Evolutionary conservation across 208 protist species (phyloP), one percentile per base, ranked within the genome.

Genomic region (Wallacemonas sp.): DNA sequence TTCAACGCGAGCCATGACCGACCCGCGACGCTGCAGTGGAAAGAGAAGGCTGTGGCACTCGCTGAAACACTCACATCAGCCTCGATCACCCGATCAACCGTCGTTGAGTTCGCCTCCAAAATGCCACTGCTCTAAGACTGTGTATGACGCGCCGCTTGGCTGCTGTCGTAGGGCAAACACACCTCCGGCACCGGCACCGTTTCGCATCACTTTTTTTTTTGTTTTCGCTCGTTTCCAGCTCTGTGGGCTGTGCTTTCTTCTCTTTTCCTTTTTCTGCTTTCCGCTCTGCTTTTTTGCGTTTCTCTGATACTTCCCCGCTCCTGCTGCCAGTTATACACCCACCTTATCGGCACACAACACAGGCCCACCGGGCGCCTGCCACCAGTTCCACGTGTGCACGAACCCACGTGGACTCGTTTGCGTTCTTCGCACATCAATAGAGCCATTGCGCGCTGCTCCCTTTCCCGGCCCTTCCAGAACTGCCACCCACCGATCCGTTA

Each of bases 121-220:
- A 81, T 88, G 74, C 78, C 81, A 12, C n/a, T 85, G 26, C 26
- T 83, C 15, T 82, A 33, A 62, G 3, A 8, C n/a, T 46, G 37
- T 19, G 1, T 34, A 17, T n/a, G n/a, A n/a, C n/a, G n/a, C n/a
- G n/a, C n/a, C n/a, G n/a, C n/a, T n/a, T n/a, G n/a, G n/a, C n/a
- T n/a, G n/a, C n/a, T n/a, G n/a, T n/a, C n/a, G n/a, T n/a, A n/a
- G n/a, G n/a, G n/a, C n/a, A n/a, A n/a, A n/a, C n/a, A n/a, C n/a
- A n/a, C n/a, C n/a, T n/a, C n/a, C n/a, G n/a, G n/a, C n/a, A n/a
- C n/a, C n/a, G 3, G 65, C 6, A 66, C 13, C 53, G 38, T 70
- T 63, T 34, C 19, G 13, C 22, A 66, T 15, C n/a, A n/a, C n/a
- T n/a, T n/a, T n/a, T 46, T 70, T 27, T 71, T 71, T 46, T 71